Evolutionary conservation across 352 stramenopile genomes (phyloP).

Genomic region (Phytophthora sojae): DNA sequence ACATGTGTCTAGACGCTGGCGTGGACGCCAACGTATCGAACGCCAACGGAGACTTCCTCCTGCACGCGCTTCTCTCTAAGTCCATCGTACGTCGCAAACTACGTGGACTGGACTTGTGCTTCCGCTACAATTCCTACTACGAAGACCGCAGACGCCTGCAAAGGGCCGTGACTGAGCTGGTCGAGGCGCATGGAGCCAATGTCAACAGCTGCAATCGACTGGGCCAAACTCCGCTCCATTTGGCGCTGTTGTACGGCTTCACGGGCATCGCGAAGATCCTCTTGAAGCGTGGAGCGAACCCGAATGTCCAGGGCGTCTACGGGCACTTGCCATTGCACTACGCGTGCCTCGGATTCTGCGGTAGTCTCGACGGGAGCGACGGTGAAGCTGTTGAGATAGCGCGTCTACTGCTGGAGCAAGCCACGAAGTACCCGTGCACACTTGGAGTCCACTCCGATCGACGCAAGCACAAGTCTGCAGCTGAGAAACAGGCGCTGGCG

Average conservation of each 20-base stretch:
- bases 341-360: conserved; percentile 68
- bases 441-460: conserved; percentile 49
- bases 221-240: conserved; percentile 72
- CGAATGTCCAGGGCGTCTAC: conserved; percentile 60
- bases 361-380: conserved; percentile 22
- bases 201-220: conserved; percentile 69
- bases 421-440: conserved; percentile 32
- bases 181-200: conserved; percentile 48
- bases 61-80: conserved; percentile 71
- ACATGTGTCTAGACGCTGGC: conserved; percentile 41
- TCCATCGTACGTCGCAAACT: conserved; percentile 54
- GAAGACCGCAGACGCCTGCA: conserved; percentile 32
- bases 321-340: conserved; percentile 77
- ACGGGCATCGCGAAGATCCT: conserved; percentile 46
- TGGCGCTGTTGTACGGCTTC: conserved; percentile 75
- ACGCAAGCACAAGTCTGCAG: conserved; percentile 63
- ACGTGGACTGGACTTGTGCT: conserved; percentile 64
- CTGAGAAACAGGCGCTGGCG: conserved; percentile 59
- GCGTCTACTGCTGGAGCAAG: conserved; percentile 39
- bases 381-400: conserved; percentile 41
- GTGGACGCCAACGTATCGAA: conserved; percentile 75
- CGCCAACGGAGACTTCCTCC: conserved; percentile 60
- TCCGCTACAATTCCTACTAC: conserved; percentile 59
- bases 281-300: conserved; percentile 57
- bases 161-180: conserved; percentile 35